Percentiles rank a stretch among this genome's conserved stretches.
Conservation (phyloP, 257 asterid genomes). For the Schizonepeta tenuifolia region DNA sequence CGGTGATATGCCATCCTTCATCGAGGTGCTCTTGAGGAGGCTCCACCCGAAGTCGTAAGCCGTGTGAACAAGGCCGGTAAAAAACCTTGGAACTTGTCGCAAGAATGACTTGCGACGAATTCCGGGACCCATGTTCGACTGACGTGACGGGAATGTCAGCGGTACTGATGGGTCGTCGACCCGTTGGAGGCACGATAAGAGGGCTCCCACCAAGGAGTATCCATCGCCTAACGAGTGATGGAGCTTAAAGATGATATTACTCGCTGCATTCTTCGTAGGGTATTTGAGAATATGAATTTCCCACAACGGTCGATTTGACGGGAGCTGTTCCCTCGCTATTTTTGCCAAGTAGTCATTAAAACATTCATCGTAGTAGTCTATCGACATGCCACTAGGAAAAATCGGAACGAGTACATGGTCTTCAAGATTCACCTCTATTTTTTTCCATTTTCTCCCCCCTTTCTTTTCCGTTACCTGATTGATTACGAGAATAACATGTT, state of each 20-base stretch:
- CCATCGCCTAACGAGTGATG: slow-evolving; percentile 62
- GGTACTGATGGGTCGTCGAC: slow-evolving; percentile 50
- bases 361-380: slow-evolving; percentile 49
- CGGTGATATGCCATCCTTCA: slow-evolving; percentile 49
- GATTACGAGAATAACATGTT: neutral
- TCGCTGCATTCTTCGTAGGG: slow-evolving; percentile 48
- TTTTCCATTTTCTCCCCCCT: slow-evolving; percentile 54
- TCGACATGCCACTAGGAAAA: slow-evolving; percentile 40
- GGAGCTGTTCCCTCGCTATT: slow-evolving; percentile 36
- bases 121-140: neutral
- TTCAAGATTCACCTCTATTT: slow-evolving; percentile 43
- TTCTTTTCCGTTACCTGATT: slow-evolving; percentile 38
- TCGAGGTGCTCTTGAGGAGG: slow-evolving; percentile 38
- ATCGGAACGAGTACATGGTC: slow-evolving; percentile 43
- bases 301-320: slow-evolving; percentile 47
- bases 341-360: slow-evolving; percentile 46
- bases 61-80: slow-evolving; percentile 36
- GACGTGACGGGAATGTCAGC: slow-evolving; percentile 41
- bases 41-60: slow-evolving; percentile 47
- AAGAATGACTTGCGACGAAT: neutral
- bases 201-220: slow-evolving; percentile 64
- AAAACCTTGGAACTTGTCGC: slow-evolving; percentile 25
- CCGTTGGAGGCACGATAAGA: slow-evolving; percentile 54
- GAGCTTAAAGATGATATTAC: slow-evolving; percentile 46
- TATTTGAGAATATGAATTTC: slow-evolving; percentile 54